Evolutionary conservation across 179 eudicot species (phyloP).

Genomic region (Beta lomatogona): DNA sequence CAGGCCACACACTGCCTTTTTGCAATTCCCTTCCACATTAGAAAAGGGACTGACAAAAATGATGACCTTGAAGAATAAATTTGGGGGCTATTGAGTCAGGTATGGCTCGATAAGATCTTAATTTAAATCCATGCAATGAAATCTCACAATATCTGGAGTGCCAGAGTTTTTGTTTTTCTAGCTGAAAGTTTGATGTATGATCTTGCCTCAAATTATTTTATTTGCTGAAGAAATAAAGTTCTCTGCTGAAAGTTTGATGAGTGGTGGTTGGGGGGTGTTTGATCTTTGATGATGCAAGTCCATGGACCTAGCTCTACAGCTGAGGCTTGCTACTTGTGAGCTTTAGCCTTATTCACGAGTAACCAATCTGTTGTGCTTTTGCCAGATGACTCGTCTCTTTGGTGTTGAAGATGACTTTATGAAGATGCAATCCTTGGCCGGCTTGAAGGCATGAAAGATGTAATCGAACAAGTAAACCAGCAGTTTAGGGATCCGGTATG

Average conservation of each 20-base stretch:
- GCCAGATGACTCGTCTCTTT: slow-evolving; percentile 87
- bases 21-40: slow-evolving; percentile 94
- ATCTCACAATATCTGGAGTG: background rate
- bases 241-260: background rate
- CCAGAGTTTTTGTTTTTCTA: background rate
- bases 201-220: background rate
- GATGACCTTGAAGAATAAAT: slow-evolving; percentile 89
- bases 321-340: background rate
- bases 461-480: slow-evolving; percentile 88
- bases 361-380: background rate
- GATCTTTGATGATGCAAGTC: background rate
- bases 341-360: background rate
- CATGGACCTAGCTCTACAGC: background rate
- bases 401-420: slow-evolving; percentile 82
- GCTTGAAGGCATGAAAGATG: slow-evolving; percentile 96
- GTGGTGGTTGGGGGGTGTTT: background rate
- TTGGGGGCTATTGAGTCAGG: slow-evolving; percentile 97
- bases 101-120: slow-evolving; percentile 13
- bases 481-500: slow-evolving; percentile 97
- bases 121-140: background rate
- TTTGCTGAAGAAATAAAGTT: background rate
- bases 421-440: slow-evolving; percentile 92
- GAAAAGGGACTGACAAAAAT: slow-evolving; percentile 90
- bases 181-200: background rate
- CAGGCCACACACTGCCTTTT: slow-evolving; percentile 95